Base-by-base conservation (phyloP, 179 eudicot genomes). In the Carnegiea gigantea region DNA sequence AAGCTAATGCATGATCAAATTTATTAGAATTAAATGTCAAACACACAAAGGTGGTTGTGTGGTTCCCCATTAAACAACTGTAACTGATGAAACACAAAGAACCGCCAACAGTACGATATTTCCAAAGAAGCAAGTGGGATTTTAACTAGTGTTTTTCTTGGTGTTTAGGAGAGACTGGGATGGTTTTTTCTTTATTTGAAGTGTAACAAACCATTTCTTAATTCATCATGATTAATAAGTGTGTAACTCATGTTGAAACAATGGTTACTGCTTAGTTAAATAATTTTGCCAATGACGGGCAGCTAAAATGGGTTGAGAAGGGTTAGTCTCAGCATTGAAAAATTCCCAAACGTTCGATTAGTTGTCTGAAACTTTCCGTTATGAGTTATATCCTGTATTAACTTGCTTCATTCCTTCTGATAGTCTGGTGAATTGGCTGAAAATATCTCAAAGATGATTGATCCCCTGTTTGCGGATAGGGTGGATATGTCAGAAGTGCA, bases 401-500 rank as follows among this genome's bases (percentile, higher is more conserved):
- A 76, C 40, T 18, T 54, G 82, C 53, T 84, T 73, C 57, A 33
- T 73, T 73, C 81, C 57, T 83, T 70, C 82, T 87, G 73, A 82
- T 92, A 95, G 99, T 81, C 97, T 53, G 97, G 98, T 81, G 99
- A 95, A 83, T 86, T 95, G 92, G 99, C 99, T 54, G 99, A 95
- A 83, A 95, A 94, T 78, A 90, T 95, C 68, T 88, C 95, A 71
- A 95, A 92, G 83, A 90, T 91, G 74, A 93, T 95, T 76, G 92
- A 95, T 84, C 86, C 94, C 33, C 92, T 85, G 77, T 89, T 88
- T 80, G 90, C 87, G 40, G 98, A 91, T 75, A 87, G 85, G 65
- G 95, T 94, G 74, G 98, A 95, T 80, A 92, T 94, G 92, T 89
- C 96, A 81, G 99, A 94, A 82, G 99, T 94, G 85, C 99, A 95